These are phyloP conservation scores for Tolypocladium ovalisporum DNA, from an alignment of 2,329 filamentous ascomycete genomes.

Conservation along the genomic window DNA sequence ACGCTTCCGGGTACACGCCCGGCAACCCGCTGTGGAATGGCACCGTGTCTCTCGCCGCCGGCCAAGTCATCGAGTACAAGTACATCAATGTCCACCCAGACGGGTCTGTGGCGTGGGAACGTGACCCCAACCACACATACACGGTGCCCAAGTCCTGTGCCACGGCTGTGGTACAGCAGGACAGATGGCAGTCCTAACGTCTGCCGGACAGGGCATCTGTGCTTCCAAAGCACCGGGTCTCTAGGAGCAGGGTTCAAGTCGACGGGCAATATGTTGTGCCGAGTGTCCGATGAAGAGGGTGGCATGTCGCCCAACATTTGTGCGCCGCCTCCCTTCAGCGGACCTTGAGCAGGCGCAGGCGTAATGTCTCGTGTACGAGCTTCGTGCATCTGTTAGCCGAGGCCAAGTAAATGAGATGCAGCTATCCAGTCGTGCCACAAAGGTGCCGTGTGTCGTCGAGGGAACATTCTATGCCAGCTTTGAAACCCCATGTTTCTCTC, in stretches of 20 bases:
- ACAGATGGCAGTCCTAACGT: slow-evolving; percentile 16
- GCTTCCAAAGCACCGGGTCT: background rate
- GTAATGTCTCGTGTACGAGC: background rate
- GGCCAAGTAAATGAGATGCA: background rate
- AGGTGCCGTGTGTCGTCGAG: background rate
- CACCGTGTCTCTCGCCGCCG: slow-evolving; percentile 43
- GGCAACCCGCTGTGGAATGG: slow-evolving; percentile 51
- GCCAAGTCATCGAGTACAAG: slow-evolving; percentile 53
- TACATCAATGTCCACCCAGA: slow-evolving; percentile 49
- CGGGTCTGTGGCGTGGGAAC: slow-evolving; percentile 53
- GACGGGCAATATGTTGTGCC: no score
- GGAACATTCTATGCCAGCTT: no score
- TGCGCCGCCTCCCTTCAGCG: background rate
- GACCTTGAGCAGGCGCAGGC: background rate
- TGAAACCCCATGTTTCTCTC: no score
- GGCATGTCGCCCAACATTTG: background rate
- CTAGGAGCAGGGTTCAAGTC: background rate
- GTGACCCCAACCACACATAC: slow-evolving; percentile 38
- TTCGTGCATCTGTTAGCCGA: background rate
- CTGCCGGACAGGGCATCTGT: background rate
- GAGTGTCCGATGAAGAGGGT: background rate
- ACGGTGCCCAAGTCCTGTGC: slow-evolving; percentile 20
- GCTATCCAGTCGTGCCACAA: background rate
- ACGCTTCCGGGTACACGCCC: slow-evolving; percentile 46
- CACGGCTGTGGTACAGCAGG: slow-evolving; percentile 13